Base-by-base conservation (phyloP, 1,284 basidiomycete species). In the Naganishia liquefaciens region DNA sequence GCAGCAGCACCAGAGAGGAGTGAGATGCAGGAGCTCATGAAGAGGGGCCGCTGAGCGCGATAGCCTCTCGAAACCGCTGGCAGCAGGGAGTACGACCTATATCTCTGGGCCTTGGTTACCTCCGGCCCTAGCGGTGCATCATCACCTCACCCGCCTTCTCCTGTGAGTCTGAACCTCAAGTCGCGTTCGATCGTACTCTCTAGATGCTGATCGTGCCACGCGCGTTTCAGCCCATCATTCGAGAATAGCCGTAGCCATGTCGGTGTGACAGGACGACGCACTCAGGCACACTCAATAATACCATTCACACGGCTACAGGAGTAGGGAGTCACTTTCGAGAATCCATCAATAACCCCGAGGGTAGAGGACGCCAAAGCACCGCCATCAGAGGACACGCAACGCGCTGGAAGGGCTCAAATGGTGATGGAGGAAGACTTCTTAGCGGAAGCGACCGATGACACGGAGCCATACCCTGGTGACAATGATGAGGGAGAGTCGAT, bases 171-270 rank as follows among this genome's bases (percentile, higher is more conserved):
- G 2, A 37, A 19, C 10, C 19, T 33, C 19, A 23, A 21, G n/a
- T 15, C 28, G 57, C 46, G 33, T 37, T 21, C 46, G 46, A 60
- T 49, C 40, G 33, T 37, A 40, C 5, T 10, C 5, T 15, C 11
- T 33, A 30, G 23, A 53, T 27, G 57, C 57, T 60, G 46, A 60
- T 49, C 5, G 15, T 40, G 46, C 25, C 37, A 50, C 57, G 44
- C 57, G 44, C 57, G 57, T 46, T 58, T 60, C 57, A 50, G 37
- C 57, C 46, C 39, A 13, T 28, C 5, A n/a, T 37, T 21, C n/a
- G 17, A 37, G 28, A 15, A 3, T 50, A 50, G 30, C 46, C 42
- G 33, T 37, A 60, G 46, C 37, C 23, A 49, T 40, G 57, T 40
- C 21, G 43, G 21, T 39, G 27, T 60, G 28, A 60, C 17, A 5